These are phyloP conservation scores for Silene latifolia DNA, from an alignment of 148 eudicot species.

Conservation along the genomic window DNA sequence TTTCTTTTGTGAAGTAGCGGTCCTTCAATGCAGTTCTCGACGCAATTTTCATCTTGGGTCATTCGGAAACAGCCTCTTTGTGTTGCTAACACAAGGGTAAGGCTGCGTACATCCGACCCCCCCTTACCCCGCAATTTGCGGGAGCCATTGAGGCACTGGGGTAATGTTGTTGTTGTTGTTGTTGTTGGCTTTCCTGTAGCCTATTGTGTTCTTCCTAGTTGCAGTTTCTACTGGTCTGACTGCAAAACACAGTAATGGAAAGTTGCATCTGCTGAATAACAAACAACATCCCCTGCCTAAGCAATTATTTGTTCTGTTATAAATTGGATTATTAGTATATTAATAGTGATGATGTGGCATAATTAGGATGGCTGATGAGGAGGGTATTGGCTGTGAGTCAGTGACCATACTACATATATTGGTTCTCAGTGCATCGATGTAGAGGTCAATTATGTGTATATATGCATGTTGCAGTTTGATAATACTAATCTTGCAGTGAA, in stretches of 20 bases:
- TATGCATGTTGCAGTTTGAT: not conserved
- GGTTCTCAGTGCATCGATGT: not conserved
- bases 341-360: not conserved
- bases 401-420: not conserved
- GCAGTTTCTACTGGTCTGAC: not conserved
- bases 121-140: no score
- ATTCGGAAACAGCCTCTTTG: no score
- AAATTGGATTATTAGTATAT: no score
- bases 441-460: not conserved
- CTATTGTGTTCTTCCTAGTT: no score
- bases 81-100: no score
- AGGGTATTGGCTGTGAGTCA: not conserved
- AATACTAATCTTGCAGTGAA: conserved; percentile 7
- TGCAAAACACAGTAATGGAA: not conserved
- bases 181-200: not conserved
- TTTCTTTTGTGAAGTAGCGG: no score
- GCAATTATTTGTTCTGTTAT: not conserved
- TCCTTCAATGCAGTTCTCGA: no score
- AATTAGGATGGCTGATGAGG: not conserved
- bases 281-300: not conserved
- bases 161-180: no score
- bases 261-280: not conserved
- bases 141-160: no score
- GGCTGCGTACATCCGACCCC: no score
- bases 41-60: no score